A percentile compares a stretch with the other conserved stretches of the same genome.
phyloP scores from a whole-genome alignment of 176 grass and related monocot species.

The Miscanthus lutarioriparius region DNA sequence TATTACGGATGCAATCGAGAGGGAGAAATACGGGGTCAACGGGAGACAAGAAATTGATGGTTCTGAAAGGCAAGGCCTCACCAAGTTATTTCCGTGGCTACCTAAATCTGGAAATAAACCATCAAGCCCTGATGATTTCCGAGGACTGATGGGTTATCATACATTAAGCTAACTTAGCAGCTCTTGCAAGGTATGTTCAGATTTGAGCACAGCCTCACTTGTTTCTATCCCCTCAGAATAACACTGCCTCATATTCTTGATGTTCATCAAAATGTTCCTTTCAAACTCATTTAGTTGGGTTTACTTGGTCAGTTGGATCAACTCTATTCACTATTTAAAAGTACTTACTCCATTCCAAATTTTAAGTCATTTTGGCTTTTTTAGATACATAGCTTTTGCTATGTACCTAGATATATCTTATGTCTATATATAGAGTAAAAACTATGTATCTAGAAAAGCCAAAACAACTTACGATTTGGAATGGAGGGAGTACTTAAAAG shows the following conservation, averaged over 20 bases:
- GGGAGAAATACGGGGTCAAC: slow-evolving; percentile 88
- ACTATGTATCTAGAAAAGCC: not conserved
- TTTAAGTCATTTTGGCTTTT: not conserved
- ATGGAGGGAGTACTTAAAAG: not conserved
- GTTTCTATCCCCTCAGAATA: not conserved
- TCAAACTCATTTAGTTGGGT: slow-evolving; percentile 2
- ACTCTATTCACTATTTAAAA: not conserved
- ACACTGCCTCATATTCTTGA: not conserved
- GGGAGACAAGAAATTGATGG: slow-evolving; percentile 49
- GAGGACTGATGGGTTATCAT: slow-evolving; percentile 66
- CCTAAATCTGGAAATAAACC: slow-evolving; percentile 60
- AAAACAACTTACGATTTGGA: not conserved
- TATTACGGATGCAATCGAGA: slow-evolving; percentile 93
- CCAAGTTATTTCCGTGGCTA: slow-evolving; percentile 86
- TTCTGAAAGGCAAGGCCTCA: slow-evolving; percentile 63
- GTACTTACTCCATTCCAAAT: not conserved
- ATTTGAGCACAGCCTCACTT: not conserved
- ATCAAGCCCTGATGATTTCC: slow-evolving; percentile 68
- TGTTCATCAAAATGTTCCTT: not conserved
- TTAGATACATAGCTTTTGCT: not conserved
- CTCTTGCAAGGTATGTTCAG: slow-evolving; percentile 39
- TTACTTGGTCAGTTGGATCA: slow-evolving; percentile 13
- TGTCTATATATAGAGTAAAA: not conserved
- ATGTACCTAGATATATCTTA: not conserved
- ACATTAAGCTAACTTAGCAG: slow-evolving; percentile 60